phyloP scores from a whole-genome alignment of 2,329 filamentous ascomycete genomes.

The Diaporthe sp. region DNA sequence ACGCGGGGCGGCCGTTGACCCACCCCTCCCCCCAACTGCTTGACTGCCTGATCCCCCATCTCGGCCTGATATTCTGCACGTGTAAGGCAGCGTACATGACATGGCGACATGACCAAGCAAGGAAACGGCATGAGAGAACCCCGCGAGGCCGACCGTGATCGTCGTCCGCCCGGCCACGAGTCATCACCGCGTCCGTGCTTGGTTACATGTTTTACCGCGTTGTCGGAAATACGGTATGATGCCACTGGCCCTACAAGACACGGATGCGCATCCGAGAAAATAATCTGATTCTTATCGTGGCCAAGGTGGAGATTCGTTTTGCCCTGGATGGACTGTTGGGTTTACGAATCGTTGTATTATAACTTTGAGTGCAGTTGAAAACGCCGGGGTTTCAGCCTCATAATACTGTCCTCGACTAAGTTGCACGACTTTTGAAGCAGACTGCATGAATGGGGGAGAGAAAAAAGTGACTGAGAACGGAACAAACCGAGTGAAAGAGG shows the following conservation, averaged over 20 bases:
- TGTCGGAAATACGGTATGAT: background rate
- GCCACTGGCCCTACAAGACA: background rate
- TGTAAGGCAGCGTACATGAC: background rate
- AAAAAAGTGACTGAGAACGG: background rate
- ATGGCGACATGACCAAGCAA: background rate
- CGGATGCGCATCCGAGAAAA: background rate
- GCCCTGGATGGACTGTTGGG: too few relatives aligned
- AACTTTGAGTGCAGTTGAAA: background rate
- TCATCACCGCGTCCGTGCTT: slow-evolving; percentile 19
- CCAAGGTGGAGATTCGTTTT: background rate
- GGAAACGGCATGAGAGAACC: background rate
- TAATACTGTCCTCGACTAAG: background rate
- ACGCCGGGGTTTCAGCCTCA: background rate
- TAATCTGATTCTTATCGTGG: background rate
- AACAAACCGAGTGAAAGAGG: background rate
- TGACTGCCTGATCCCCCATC: background rate
- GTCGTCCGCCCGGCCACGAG: background rate
- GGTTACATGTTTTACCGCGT: slow-evolving; percentile 19
- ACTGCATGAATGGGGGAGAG: too few relatives aligned
- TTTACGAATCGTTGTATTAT: background rate
- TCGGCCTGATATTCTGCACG: slow-evolving; percentile 3
- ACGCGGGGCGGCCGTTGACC: background rate
- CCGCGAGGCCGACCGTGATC: background rate
- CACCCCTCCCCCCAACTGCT: background rate
- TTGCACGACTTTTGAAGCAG: background rate